These are phyloP conservation scores for Auricularia cornea DNA, from an alignment of 768 basidiomycete species.

Conservation along the genomic window DNA sequence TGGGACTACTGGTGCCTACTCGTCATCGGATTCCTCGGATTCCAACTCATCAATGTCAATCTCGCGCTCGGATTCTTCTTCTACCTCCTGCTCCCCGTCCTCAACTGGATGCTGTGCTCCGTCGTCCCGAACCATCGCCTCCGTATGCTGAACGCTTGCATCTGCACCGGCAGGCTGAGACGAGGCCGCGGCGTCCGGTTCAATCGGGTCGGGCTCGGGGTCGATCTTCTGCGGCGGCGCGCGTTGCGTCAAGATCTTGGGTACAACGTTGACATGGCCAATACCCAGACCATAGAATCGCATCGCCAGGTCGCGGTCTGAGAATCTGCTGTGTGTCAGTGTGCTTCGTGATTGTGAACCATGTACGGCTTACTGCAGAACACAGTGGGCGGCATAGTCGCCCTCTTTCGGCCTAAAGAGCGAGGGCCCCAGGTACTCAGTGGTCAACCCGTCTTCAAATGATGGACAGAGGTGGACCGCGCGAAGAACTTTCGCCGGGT, in stretches of 20 bases:
- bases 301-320: constrained; percentile 34
- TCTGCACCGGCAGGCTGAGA: too few relatives aligned
- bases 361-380: constrained; percentile 23
- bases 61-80: too few relatives aligned
- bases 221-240: neutral
- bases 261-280: constrained; percentile 15
- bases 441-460: constrained; percentile 21
- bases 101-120: too few relatives aligned
- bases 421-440: constrained; percentile 7
- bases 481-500: constrained; percentile 33
- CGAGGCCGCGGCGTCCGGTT: too few relatives aligned
- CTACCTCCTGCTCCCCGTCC: too few relatives aligned
- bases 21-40: too few relatives aligned
- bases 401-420: constrained; percentile 7
- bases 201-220: neutral
- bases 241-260: neutral
- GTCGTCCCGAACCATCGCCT: too few relatives aligned
- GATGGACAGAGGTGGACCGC: constrained; percentile 36
- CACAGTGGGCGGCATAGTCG: constrained; percentile 30
- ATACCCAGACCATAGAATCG: constrained; percentile 23
- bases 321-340: constrained; percentile 21
- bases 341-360: neutral
- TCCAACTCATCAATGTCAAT: too few relatives aligned
- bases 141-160: too few relatives aligned
- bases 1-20: too few relatives aligned